Evolutionary conservation across 805 yeast genomes (phyloP).

Genomic region (Tetrapisispora pingtungensis): DNA sequence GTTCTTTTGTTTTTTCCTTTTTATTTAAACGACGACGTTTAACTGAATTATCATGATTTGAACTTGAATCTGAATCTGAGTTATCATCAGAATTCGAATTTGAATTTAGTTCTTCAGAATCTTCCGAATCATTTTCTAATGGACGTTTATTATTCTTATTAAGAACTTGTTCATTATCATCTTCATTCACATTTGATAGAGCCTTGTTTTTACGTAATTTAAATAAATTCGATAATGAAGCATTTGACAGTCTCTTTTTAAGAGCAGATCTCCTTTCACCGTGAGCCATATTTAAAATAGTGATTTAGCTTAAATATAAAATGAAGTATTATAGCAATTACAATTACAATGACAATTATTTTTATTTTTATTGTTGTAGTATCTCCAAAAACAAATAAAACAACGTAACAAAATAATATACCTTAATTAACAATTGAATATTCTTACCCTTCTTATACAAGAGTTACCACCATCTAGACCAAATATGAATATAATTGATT

Average conservation of each 20-base stretch:
- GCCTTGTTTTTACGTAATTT: constrained; percentile 21
- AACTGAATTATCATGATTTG: constrained; percentile 2
- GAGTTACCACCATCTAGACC: too few relatives aligned
- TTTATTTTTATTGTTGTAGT: too few relatives aligned
- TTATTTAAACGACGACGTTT: constrained; percentile 17
- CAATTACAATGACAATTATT: too few relatives aligned
- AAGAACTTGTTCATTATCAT: background rate
- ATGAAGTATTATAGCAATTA: too few relatives aligned
- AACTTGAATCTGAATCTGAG: constrained; percentile 1
- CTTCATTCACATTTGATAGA: constrained; percentile 19
- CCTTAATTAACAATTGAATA: too few relatives aligned
- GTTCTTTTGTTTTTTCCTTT: constrained; percentile 6
- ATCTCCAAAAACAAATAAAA: too few relatives aligned
- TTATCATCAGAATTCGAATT: constrained; percentile 3
- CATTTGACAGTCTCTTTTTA: constrained; percentile 21
- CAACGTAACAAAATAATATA: too few relatives aligned
- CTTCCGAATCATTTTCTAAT: background rate
- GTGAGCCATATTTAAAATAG: constrained; percentile 1
- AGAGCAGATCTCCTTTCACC: constrained; percentile 14
- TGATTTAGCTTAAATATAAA: background rate
- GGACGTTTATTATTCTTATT: background rate
- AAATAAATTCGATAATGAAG: constrained; percentile 28
- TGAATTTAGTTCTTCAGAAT: background rate
- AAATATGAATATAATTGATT: too few relatives aligned
- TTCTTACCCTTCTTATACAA: too few relatives aligned